Conservation (phyloP, 1,284 basidiomycete genomes). For the Cryptococcus sp. region DNA sequence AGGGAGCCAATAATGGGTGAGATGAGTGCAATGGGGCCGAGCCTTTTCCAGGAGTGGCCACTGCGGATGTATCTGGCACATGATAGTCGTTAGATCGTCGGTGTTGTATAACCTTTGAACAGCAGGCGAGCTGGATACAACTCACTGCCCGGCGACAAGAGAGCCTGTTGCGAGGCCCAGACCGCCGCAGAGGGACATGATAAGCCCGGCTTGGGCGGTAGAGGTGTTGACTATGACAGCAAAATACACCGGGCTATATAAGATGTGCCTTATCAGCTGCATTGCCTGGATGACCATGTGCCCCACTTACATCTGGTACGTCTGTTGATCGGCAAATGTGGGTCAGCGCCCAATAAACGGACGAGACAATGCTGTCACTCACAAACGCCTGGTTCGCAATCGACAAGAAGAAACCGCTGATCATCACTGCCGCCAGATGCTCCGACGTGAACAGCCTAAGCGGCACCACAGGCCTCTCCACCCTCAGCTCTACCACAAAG, state of each 20-base stretch:
- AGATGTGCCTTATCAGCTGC: not conserved
- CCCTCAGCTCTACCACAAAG: slow-evolving; percentile 66
- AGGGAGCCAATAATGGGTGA: slow-evolving; percentile 32
- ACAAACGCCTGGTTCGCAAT: slow-evolving; percentile 69
- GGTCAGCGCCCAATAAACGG: not conserved
- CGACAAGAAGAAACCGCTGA: slow-evolving; percentile 54
- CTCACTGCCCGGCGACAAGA: slow-evolving; percentile 77
- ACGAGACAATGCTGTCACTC: slow-evolving; percentile 16
- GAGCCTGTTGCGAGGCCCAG: slow-evolving; percentile 76
- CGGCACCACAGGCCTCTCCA: slow-evolving; percentile 76
- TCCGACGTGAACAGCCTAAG: slow-evolving; percentile 66
- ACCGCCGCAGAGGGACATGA: slow-evolving; percentile 67
- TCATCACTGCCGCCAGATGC: slow-evolving; percentile 56
- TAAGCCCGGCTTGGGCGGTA: slow-evolving; percentile 49
- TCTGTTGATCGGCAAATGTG: slow-evolving; percentile 8
- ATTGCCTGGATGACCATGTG: not conserved
- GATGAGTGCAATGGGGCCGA: slow-evolving; percentile 39
- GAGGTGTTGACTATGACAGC: slow-evolving; percentile 42
- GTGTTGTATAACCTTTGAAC: not conserved
- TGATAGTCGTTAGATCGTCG: not conserved
- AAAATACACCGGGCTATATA: slow-evolving; percentile 45
- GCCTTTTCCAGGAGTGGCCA: slow-evolving; percentile 35
- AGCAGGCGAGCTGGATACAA: not conserved
- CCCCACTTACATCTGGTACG: slow-evolving; percentile 28
- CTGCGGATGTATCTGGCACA: slow-evolving; percentile 40